Conservation (phyloP, 495 filamentous ascomycete species). For the Aspergillus biplanus region DNA sequence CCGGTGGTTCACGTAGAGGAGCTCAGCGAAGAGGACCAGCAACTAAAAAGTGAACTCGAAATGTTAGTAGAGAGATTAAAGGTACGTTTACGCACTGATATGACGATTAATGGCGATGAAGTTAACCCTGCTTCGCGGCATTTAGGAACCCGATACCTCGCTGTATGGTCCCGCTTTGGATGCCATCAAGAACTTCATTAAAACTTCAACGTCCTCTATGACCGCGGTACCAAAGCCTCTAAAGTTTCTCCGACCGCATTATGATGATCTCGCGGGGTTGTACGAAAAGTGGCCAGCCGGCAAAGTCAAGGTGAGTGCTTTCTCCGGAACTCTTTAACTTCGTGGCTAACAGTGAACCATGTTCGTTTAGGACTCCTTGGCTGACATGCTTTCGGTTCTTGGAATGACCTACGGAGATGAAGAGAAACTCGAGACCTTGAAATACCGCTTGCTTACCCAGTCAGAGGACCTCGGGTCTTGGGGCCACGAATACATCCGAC, state of each 20-base stretch:
- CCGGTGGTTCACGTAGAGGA: conserved; percentile 62
- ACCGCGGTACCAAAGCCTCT: conserved; percentile 97
- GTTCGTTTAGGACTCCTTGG: conserved; percentile 67
- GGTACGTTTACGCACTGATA: conserved; percentile 52
- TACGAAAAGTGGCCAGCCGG: conserved; percentile 88
- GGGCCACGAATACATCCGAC: conserved; percentile 98
- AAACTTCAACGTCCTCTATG: conserved; percentile 98
- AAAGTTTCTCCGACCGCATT: conserved; percentile 96
- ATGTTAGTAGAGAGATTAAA: conserved; percentile 96
- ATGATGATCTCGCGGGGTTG: conserved; percentile 78
- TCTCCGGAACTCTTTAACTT: background rate
- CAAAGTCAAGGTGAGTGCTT: conserved; percentile 69
- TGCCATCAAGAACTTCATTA: conserved; percentile 95
- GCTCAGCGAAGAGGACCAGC: conserved; percentile 95
- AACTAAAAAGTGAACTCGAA: conserved; percentile 96
- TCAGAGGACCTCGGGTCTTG: conserved; percentile 93
- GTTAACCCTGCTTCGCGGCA: conserved; percentile 29
- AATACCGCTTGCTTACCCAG: conserved; percentile 88
- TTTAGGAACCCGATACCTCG: conserved; percentile 78
- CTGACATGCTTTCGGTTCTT: conserved; percentile 94
- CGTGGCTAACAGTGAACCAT: background rate
- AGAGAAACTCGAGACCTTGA: conserved; percentile 91
- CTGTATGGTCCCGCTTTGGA: conserved; percentile 93
- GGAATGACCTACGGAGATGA: conserved; percentile 99
- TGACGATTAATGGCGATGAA: conserved; percentile 23